phyloP scores from a whole-genome alignment of 176 grass and related monocot genomes.

The Oryza glumipatula region DNA sequence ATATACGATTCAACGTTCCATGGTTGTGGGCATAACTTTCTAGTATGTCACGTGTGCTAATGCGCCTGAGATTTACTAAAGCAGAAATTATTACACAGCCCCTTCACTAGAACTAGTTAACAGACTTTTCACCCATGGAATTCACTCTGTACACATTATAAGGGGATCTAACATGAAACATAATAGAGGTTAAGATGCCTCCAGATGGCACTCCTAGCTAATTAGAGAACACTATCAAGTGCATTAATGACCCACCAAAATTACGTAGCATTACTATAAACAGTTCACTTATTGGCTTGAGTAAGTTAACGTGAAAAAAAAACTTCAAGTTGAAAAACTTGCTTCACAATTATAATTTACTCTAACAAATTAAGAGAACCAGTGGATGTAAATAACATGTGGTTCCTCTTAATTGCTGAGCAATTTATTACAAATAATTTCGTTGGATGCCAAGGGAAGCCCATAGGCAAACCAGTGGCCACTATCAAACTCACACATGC shows the following conservation, averaged over 20 bases:
- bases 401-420: background rate
- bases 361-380: background rate
- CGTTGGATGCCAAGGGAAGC: background rate
- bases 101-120: background rate
- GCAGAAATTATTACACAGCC: background rate
- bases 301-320: background rate
- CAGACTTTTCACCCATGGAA: background rate
- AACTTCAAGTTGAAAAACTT: background rate
- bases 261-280: background rate
- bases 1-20: background rate
- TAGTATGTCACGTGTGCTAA: background rate
- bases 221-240: background rate
- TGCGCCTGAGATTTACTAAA: background rate
- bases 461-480: background rate
- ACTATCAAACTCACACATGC: background rate
- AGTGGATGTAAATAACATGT: background rate
- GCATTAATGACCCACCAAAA: background rate
- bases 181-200: background rate
- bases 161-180: background rate
- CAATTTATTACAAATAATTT: background rate
- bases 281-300: background rate
- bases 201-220: slow-evolving; percentile 1
- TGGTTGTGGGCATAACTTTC: slow-evolving; percentile 17
- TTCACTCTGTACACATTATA: background rate
- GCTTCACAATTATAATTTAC: background rate